Base-by-base conservation (phyloP, 1,284 basidiomycete genomes). In the Cutaneotrichosporon daszewskae region DNA sequence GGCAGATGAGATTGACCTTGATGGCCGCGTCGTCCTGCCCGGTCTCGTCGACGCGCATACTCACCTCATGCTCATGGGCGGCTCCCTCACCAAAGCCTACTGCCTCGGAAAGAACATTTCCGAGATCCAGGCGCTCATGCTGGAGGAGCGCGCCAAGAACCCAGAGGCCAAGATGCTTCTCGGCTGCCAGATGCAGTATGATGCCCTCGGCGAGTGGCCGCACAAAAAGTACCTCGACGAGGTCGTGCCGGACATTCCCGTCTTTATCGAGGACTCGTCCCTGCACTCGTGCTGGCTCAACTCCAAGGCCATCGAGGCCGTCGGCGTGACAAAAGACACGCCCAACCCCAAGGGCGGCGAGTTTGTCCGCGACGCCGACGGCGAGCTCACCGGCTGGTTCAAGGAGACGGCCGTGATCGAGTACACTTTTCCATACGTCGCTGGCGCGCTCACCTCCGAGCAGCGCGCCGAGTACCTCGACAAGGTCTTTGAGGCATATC, bases 11-110 rank as follows among this genome's bases (percentile, higher is more conserved):
- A 20, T 32, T 13, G 60, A 60, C 43, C 48, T 63, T 7, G 32
- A 38, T 10, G 45, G 55, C 22, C 19, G 29, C 16, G 49, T 58
- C 29, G 53, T 64, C 13, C 41, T 65, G 0, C 60, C 62, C 1
- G 62, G 59, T 17, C 35, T 65, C 34, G 54, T 61, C 29, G 62
- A 62, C 39, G 59, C 50, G 0, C 62, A 65, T 44, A 55, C 55
- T 3, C 62, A 65, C 33, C 47, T 61, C 10, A 45, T 54, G 36
- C 50, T 57, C 49, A 32, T 60, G 10, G 63, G 63, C 16, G 41
- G 43, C 11, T 45, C 50, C 7, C 41, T 62, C 20, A 40, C 47
- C 40, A 53, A 55, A 37, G 22, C 59, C 44, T 45, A 57, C 40
- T 46, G 48, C 28, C 25, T 55, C 11, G 42, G 47, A 13, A 37